These are phyloP conservation scores for Termitomyces sp. DNA, from an alignment of 1,284 basidiomycete genomes.

Conservation along the genomic window DNA sequence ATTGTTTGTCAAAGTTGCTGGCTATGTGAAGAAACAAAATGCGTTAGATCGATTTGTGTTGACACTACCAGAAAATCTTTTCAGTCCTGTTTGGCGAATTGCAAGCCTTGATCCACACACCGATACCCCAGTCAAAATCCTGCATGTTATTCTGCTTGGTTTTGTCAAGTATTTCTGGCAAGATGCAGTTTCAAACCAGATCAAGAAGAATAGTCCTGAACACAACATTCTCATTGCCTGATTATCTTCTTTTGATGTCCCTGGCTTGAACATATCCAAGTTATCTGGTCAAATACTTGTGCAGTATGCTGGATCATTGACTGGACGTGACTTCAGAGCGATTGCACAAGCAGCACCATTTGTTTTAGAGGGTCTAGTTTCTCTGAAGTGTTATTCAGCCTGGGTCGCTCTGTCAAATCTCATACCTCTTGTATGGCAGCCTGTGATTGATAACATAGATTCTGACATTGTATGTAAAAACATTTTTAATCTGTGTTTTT, in stretches of 20 bases:
- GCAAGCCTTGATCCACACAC: slow-evolving; percentile 27
- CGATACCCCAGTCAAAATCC: slow-evolving; percentile 33
- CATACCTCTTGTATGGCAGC: too few species aligned
- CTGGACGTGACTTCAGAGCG: slow-evolving; percentile 30
- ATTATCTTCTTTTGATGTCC: slow-evolving; percentile 16
- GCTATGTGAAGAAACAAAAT: neutral
- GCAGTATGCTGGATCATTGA: slow-evolving; percentile 30
- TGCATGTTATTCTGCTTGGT: slow-evolving; percentile 35
- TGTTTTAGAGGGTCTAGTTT: slow-evolving; percentile 26
- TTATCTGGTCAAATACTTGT: slow-evolving; percentile 30
- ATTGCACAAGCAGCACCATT: slow-evolving; percentile 35
- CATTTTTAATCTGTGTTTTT: too few species aligned
- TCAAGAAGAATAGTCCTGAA: slow-evolving; percentile 18
- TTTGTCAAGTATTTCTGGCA: slow-evolving; percentile 38
- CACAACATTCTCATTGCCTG: too few species aligned
- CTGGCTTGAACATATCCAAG: slow-evolving; percentile 27
- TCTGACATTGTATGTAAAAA: too few species aligned
- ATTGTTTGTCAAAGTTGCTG: neutral
- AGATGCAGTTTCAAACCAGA: slow-evolving; percentile 24
- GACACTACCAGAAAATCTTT: slow-evolving; percentile 1
- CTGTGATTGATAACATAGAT: too few species aligned
- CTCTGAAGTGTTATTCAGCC: neutral
- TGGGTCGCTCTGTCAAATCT: too few species aligned
- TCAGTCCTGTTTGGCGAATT: slow-evolving; percentile 25
- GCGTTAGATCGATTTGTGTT: neutral